A percentile compares a stretch with the other conserved stretches of the same genome.
Conservation (phyloP, 2,329 filamentous ascomycete genomes). For the Madurella mycetomatis region DNA sequence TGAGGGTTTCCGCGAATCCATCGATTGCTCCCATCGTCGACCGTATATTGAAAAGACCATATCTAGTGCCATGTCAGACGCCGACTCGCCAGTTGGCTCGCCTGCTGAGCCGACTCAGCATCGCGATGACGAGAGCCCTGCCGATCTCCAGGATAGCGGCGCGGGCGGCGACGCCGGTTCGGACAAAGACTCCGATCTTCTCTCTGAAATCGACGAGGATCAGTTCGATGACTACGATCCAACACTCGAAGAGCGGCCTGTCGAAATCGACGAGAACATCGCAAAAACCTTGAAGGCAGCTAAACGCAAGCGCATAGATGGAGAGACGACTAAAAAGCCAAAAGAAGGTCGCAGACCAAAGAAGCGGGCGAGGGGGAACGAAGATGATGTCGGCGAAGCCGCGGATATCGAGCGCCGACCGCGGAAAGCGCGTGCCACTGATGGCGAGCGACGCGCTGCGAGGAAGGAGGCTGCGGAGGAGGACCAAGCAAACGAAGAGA, state of each 20-base stretch:
- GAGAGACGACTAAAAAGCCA: slow-evolving; percentile 65
- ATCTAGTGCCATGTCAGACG: slow-evolving; percentile 40
- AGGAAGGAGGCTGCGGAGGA: slow-evolving; percentile 42
- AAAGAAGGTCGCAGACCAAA: slow-evolving; percentile 69
- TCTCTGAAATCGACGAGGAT: slow-evolving; percentile 66
- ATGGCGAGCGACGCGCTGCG: slow-evolving; percentile 43
- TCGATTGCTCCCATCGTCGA: background rate
- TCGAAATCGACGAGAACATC: slow-evolving; percentile 64
- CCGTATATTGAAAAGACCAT: background rate
- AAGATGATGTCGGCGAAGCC: slow-evolving; percentile 49
- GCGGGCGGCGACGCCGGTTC: slow-evolving; percentile 41
- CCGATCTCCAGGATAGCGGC: slow-evolving; percentile 31
- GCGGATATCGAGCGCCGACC: slow-evolving; percentile 32
- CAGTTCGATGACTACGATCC: slow-evolving; percentile 67
- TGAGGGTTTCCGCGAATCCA: background rate
- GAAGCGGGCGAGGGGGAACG: slow-evolving; percentile 48
- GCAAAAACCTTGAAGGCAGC: slow-evolving; percentile 59
- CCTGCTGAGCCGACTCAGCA: slow-evolving; percentile 29
- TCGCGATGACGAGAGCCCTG: slow-evolving; percentile 15
- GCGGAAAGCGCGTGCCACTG: slow-evolving; percentile 32
- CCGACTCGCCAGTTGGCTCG: slow-evolving; percentile 39
- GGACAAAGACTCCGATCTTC: slow-evolving; percentile 54
- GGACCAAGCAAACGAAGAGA: slow-evolving; percentile 68
- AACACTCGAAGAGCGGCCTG: slow-evolving; percentile 58
- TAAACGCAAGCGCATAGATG: slow-evolving; percentile 62